A percentile compares a stretch with the other conserved stretches of the same genome.
phyloP scores from a whole-genome alignment of 2,329 filamentous ascomycete species.

The Dactylellina drechsleri region DNA sequence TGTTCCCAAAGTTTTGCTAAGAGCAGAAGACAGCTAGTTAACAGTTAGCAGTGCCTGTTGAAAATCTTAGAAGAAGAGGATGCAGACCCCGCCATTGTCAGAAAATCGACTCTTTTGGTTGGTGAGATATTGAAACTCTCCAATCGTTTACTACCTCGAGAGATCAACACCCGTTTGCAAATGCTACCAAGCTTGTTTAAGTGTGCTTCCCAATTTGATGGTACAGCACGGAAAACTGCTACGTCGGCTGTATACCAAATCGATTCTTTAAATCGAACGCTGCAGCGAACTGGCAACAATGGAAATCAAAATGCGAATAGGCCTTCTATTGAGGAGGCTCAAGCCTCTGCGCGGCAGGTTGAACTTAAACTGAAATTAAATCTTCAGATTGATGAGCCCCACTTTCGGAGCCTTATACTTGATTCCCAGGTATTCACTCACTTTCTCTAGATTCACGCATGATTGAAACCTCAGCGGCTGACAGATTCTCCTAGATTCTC shows the following conservation, averaged over 20 bases:
- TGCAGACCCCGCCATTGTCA: constrained; percentile 63
- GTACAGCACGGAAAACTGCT: constrained; percentile 76
- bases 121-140: constrained; percentile 91
- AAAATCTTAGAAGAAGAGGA: constrained; percentile 65
- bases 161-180: constrained; percentile 85
- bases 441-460: too few relatives aligned
- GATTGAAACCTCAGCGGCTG: not conserved
- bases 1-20: not conserved
- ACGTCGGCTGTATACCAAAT: constrained; percentile 96
- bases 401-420: constrained; percentile 71
- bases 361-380: constrained; percentile 70
- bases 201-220: constrained; percentile 76
- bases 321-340: constrained; percentile 59
- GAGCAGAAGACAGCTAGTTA: not conserved
- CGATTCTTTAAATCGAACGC: constrained; percentile 91
- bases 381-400: constrained; percentile 72
- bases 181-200: constrained; percentile 86
- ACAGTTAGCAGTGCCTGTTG: constrained; percentile 9
- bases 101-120: constrained; percentile 89
- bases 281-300: constrained; percentile 72
- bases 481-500: constrained; percentile 67
- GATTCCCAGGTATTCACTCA: constrained; percentile 58
- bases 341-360: constrained; percentile 62
- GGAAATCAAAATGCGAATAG: constrained; percentile 9
- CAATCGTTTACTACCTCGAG: constrained; percentile 81